Evolutionary conservation across 331 rosid genomes (phyloP), one percentile per base, ranked within the genome.

Genomic region (Quercus phellos): DNA sequence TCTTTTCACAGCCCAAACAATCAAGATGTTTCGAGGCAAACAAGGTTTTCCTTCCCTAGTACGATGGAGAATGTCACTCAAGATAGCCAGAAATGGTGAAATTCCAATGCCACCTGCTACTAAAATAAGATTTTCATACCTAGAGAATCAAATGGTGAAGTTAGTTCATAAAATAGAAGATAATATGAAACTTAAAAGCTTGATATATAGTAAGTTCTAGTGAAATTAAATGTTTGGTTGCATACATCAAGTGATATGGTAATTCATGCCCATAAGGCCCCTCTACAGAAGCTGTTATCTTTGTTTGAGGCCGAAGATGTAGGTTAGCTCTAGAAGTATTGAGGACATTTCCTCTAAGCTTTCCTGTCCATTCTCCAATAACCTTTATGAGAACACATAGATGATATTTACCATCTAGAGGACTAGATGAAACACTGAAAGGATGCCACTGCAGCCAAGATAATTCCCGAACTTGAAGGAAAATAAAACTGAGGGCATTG

Each of bases 371-470:
- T 85, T 87, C 79, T 21, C 98, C 98, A 29, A 94, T 97, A 86
- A 87, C 98, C 83, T 94, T 94, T 75, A 94, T 80, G 70, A 94
- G 97, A 81, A 94, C 75, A n/a, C 97, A 76, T 55, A 94, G 68
- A 73, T 93, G 97, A 73, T 89, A 59, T 4, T 92, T 86, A 43
- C 98, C 98, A 84, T 92, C 98, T 84, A 94, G 32, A 68, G 98
- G 98, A 77, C 97, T 90, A 26, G 98, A 92, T 19, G 97, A 92
- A 76, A 94, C 97, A 71, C 98, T 94, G 89, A 90, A 94, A 51
- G 98, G 98, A 89, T 94, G 98, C 98, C 98, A 94, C 77, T 94
- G 94, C 79, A 94, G 87, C 94, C 89, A 89, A 11, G 98, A 94
- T 27, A 90, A 24, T 79, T 92, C 97, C 55, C 93, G 90, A 61